Evolutionary conservation across 106 monocot genomes (phyloP), one percentile per base, ranked within the genome.

Genomic region (Iris macrosiphon): DNA sequence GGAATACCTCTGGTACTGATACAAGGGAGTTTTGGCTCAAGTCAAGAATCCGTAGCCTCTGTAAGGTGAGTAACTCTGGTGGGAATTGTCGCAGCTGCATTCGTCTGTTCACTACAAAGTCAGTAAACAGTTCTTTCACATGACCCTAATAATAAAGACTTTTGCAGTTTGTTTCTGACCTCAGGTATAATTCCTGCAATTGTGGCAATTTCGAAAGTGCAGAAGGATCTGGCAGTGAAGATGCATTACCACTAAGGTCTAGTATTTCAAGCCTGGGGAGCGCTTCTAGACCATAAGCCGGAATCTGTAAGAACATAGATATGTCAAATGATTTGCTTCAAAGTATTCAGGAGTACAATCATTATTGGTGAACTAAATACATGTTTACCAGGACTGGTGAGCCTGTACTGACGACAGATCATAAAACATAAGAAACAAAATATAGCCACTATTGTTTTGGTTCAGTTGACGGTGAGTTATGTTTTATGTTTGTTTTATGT

Each of bases 111-210:
- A 60, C 9, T 11, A 45, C 7, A 74, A 42, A 75, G 14, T 67
- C 11, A 63, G 47, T 49, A 27, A 40, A 49, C 14, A 66, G 35
- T 33, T 28, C 35, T 49, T 40, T 4, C 20, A 54, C 1, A 32
- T 59, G 39, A 41, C 15, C 22, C 9, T 42, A 53, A 10, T 2
- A 37, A 43, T 20, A 3, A 30, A 19, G 38, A 22, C 9, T 19
- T 27, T 27, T 45, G 28, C 52, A 65, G 15, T 32, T 47, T 28
- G 37, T 14, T 38, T 44, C 29, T 49, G 26, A 98, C 96, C 90
- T 98, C 31, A 98, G 66, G 60, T 91, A 83, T 63, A 98, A 79
- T 75, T 98, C 87, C 54, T 87, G 77, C 46, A 98, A 59, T 27
- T 71, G 79, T 27, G 59, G 46, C 59, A 98, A 68, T 11, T 18